A percentile compares a stretch with the other conserved stretches of the same genome.
phyloP scores from a whole-genome alignment of 1,284 basidiomycete genomes.

The Leccinum subspadiceum region DNA sequence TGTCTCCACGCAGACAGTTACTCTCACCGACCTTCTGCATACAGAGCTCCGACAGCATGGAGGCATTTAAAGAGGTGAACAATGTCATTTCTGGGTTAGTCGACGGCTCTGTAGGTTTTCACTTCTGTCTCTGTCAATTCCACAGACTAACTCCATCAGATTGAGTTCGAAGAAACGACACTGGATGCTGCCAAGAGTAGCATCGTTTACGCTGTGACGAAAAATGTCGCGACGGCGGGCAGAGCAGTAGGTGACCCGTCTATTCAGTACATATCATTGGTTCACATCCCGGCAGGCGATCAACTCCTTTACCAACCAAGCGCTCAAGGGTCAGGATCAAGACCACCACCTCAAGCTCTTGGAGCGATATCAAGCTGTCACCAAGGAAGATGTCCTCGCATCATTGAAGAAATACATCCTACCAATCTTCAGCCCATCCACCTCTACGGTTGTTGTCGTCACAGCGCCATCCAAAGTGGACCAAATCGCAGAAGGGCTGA shows the following conservation, averaged over 20 bases:
- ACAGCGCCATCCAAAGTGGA: conserved; percentile 81
- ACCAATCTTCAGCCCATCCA: conserved; percentile 80
- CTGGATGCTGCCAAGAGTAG: conserved; percentile 92
- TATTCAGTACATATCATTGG: neutral
- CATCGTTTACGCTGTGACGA: conserved; percentile 83
- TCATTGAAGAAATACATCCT: conserved; percentile 78
- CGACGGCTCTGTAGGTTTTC: conserved; percentile 68
- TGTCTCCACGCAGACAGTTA: neutral
- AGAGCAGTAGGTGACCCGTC: conserved; percentile 64
- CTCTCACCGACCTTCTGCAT: conserved; percentile 10
- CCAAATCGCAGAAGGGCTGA: conserved; percentile 67
- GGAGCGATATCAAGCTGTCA: conserved; percentile 76
- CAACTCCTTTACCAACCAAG: conserved; percentile 84
- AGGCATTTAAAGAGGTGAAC: conserved; percentile 81
- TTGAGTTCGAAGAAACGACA: conserved; percentile 78
- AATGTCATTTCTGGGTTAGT: conserved; percentile 75
- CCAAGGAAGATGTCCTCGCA: conserved; percentile 71
- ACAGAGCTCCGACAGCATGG: conserved; percentile 84
- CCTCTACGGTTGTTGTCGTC: conserved; percentile 81
- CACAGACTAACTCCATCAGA: conserved; percentile 44
- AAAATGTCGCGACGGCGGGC: conserved; percentile 79
- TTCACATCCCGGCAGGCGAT: conserved; percentile 51
- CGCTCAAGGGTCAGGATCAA: conserved; percentile 76
- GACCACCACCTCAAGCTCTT: conserved; percentile 74
- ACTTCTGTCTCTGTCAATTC: neutral